Base-by-base conservation (phyloP, 2,329 filamentous ascomycete species). In the Metarhizium sp. region DNA sequence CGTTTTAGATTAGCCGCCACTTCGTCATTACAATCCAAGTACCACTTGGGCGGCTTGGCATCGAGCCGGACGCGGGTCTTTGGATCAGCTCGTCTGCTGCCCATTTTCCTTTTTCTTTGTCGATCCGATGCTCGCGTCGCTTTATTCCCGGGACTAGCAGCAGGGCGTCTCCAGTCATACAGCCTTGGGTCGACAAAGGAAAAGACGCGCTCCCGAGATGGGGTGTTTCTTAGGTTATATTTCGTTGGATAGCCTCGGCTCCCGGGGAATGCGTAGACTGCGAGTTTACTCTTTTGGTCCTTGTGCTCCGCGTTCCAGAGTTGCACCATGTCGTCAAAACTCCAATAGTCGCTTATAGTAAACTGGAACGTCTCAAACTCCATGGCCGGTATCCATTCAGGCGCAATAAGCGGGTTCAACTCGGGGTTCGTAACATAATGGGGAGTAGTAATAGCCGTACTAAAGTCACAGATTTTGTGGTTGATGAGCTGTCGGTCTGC, bases 401-500 rank as follows among this genome's bases (percentile, higher is more conserved):
- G 6, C 7, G 25, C 1, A 25, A 50, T 0, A 6, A 1, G 13
- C 10, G 29, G 48, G 20, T 13, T 50, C n/a, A 50, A 16, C 48
- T 50, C 48, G 6, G 48, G 29, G 16, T 5, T 50, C 14, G 48
- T 62, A 8, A 59, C 8, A 32, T 57, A 61, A 52, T 67, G 64
- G 13, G 65, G 64, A 7, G 57, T 16, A 6, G 65, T 67, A 20
- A 64, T 50, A 50, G 62, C 53, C 5, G 38, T 59, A 57, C 63
- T 66, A 47, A 67, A 63, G 55, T 67, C 62, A 51, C 52, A 32
- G 2, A 63, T 2, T 47, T 64, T 65, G 51, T 59, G 56, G 54
- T 50, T 54, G 53, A 65, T 55, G 11, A 63, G 6, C 46, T 67
- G 62, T 14, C 57, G 53, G 46, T 36, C 36, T 14, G 13, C 32